Conservation (phyloP, 1,139 yeast species). For the Nakaseomyces delphensis region DNA sequence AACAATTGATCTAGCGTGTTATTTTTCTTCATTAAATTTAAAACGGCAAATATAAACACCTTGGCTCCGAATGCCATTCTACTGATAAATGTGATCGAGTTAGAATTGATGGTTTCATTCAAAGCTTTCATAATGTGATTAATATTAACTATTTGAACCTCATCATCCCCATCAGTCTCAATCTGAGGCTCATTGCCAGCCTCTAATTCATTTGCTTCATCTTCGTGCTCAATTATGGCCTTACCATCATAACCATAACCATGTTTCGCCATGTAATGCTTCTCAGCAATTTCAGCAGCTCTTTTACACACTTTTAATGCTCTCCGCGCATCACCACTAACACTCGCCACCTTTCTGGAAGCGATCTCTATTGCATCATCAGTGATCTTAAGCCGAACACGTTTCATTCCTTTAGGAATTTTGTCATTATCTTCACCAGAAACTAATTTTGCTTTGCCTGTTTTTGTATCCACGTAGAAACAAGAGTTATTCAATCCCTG, state of each 20-base stretch:
- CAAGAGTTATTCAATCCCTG: slow-evolving; percentile 40
- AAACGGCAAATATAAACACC: slow-evolving; percentile 57
- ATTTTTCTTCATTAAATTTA: slow-evolving; percentile 56
- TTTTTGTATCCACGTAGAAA: slow-evolving; percentile 28
- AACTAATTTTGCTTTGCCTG: slow-evolving; percentile 29
- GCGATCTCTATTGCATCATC: slow-evolving; percentile 86
- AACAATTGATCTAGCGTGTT: slow-evolving; percentile 64
- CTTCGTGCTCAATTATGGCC: slow-evolving; percentile 7
- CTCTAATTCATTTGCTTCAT: slow-evolving; percentile 10
- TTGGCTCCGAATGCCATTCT: slow-evolving; percentile 63
- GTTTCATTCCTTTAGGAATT: slow-evolving; percentile 21
- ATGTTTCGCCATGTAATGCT: slow-evolving; percentile 37
- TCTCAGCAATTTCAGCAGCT: slow-evolving; percentile 83
- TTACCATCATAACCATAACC: slow-evolving; percentile 28
- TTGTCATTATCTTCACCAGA: slow-evolving; percentile 10
- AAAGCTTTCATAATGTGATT: slow-evolving; percentile 70
- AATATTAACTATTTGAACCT: slow-evolving; percentile 51
- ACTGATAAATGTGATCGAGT: slow-evolving; percentile 50
- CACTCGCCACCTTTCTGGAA: slow-evolving; percentile 88
- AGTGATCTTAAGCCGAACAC: slow-evolving; percentile 41
- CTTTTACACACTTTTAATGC: slow-evolving; percentile 83
- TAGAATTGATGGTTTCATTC: slow-evolving; percentile 70
- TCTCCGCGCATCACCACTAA: slow-evolving; percentile 94
- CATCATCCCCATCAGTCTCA: slow-evolving; percentile 27
- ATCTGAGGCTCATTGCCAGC: slow-evolving; percentile 6